These are phyloP conservation scores for Parafenestella ontariensis DNA, from an alignment of 2,329 filamentous ascomycete genomes.

Conservation along the genomic window DNA sequence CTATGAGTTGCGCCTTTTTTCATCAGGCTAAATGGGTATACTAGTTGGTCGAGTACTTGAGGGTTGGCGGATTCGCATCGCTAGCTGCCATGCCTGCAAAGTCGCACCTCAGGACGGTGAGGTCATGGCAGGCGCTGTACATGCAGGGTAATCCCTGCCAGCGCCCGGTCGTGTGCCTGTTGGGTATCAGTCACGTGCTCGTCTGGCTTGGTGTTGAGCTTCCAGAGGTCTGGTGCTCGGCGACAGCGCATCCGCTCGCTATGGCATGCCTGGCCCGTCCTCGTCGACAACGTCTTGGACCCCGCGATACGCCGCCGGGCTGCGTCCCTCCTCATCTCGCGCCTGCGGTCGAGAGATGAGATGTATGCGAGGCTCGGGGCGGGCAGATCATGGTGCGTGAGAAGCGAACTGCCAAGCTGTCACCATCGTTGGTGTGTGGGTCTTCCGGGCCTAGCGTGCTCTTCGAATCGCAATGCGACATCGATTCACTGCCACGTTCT, in stretches of 20 bases:
- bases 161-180: slow-evolving; percentile 7
- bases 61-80: slow-evolving; percentile 20
- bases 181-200: slow-evolving; percentile 20
- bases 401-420: slow-evolving; percentile 29
- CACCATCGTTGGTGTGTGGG: slow-evolving; percentile 23
- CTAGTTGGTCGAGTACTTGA: slow-evolving; percentile 34
- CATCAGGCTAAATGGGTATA: slow-evolving; percentile 45
- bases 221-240: slow-evolving; percentile 5
- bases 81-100: slow-evolving; percentile 14
- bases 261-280: slow-evolving; percentile 11
- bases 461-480: neutral
- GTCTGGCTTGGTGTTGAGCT: slow-evolving; percentile 5
- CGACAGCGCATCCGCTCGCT: slow-evolving; percentile 6
- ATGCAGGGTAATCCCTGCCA: slow-evolving; percentile 19
- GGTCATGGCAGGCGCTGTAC: slow-evolving; percentile 20
- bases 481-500: slow-evolving; percentile 1
- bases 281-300: neutral
- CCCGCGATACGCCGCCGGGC: slow-evolving; percentile 15
- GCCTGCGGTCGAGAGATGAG: slow-evolving; percentile 36
- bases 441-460: slow-evolving; percentile 25
- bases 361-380: slow-evolving; percentile 32
- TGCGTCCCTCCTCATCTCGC: slow-evolving; percentile 23
- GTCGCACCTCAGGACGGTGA: slow-evolving; percentile 14
- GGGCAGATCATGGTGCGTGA: slow-evolving; percentile 35
- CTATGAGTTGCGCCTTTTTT: slow-evolving; percentile 17